Evolutionary conservation across 345 rosid species (phyloP), one percentile per base, ranked within the genome.

Genomic region (Eutrema japonicum): DNA sequence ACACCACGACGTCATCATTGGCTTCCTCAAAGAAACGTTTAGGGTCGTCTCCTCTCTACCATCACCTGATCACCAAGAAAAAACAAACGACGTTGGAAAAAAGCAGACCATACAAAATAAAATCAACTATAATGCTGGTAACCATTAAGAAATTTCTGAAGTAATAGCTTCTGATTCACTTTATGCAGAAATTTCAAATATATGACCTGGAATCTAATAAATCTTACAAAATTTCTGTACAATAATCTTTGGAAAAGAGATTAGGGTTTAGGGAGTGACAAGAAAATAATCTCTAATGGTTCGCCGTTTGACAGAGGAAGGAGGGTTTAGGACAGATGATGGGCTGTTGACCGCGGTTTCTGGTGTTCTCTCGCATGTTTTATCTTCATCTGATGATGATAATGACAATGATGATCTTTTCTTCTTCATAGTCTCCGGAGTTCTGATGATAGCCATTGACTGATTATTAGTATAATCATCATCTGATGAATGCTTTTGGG

Each of bases 231-330:
- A 8, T 29, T 5, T 68, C 9, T 76, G 50, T 76, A 76, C 79
- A 76, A 57, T 0, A 16, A 10, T 16, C 22, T 12, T 4, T 32
- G 7, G 8, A 40, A 22, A 59, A 30, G 32, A 37, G 36, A 57
- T 11, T 10, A 29, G 5, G 4, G 49, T 4, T 71, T 64, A 70
- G 9, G 86, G 80, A 62, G 86, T 74, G 63, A 83, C 84, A 26
- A 85, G 67, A 60, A 95, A 92, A 81, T 95, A 95, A 82, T 95
- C 96, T 42, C 90, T 82, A 68, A 95, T 92, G 8, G 96, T 95
- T 82, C 80, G 87, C 65, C 96, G 83, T 87, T 87, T 91, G 79
- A 85, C 77, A 0, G 97, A 92, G 75, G 96, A 86, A 70, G 94
- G 99, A 41, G 92, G 96, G 52, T 83, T 88, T 79, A 92, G 66